These are phyloP conservation scores for Puccinia coronata DNA, from an alignment of 1,284 basidiomycete genomes.

Conservation along the genomic window DNA sequence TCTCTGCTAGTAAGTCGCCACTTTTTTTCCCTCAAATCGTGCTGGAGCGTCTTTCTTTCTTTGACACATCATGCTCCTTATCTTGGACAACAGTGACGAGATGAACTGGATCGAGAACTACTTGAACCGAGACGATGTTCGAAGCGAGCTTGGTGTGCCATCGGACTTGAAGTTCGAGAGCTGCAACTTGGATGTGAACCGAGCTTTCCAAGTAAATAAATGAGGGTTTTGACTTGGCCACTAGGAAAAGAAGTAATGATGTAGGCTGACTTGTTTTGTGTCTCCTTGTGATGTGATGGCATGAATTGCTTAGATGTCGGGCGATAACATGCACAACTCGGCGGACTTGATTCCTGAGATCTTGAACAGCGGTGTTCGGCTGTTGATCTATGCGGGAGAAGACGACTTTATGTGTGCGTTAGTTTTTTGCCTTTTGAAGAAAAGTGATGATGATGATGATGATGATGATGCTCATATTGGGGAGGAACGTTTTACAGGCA, in stretches of 20 bases:
- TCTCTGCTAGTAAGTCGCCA: constrained; percentile 56
- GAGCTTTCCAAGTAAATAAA: constrained; percentile 57
- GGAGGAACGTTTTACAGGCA: constrained; percentile 62
- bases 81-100: constrained; percentile 59
- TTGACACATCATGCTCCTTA: background rate
- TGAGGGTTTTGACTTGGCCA: background rate
- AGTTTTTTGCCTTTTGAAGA: background rate
- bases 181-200: constrained; percentile 65
- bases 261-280: background rate
- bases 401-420: constrained; percentile 68
- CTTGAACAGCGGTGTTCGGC: constrained; percentile 71
- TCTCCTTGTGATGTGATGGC: too few species aligned
- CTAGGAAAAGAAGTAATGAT: background rate
- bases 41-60: constrained; percentile 52
- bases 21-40: background rate
- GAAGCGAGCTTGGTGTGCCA: constrained; percentile 73
- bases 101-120: constrained; percentile 77
- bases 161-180: constrained; percentile 66
- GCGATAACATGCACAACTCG: constrained; percentile 76
- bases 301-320: constrained; percentile 62
- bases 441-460: background rate
- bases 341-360: constrained; percentile 73
- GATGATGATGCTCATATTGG: background rate
- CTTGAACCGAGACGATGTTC: constrained; percentile 72
- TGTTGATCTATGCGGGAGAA: constrained; percentile 80